Conservation (phyloP, 495 filamentous ascomycete genomes). For the Pyrenopolyporus hunteri region DNA sequence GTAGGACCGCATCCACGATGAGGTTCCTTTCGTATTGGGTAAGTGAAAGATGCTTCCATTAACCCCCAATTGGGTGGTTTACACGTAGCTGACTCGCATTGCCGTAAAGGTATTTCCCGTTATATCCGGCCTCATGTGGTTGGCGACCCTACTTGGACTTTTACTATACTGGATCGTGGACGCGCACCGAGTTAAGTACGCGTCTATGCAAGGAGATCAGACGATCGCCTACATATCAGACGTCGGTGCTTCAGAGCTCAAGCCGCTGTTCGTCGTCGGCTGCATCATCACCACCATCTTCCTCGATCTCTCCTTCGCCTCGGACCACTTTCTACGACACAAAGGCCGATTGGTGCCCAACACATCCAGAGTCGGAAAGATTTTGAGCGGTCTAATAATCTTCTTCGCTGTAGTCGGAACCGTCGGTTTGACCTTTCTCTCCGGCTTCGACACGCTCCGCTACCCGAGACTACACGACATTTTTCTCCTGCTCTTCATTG, state of each 20-base stretch:
- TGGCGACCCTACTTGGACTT: constrained; percentile 63
- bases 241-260: constrained; percentile 69
- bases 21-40: constrained; percentile 67
- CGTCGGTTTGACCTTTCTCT: constrained; percentile 76
- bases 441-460: constrained; percentile 78
- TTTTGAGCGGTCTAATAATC: constrained; percentile 71
- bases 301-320: constrained; percentile 79
- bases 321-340: constrained; percentile 85
- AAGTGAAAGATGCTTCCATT: constrained; percentile 21
- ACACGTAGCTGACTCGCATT: constrained; percentile 10
- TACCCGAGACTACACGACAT: constrained; percentile 72
- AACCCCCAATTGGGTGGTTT: constrained; percentile 3
- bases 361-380: constrained; percentile 68
- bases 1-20: constrained; percentile 57
- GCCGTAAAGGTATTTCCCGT: constrained; percentile 72
- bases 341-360: constrained; percentile 74
- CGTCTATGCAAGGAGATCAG: constrained; percentile 68
- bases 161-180: constrained; percentile 68
- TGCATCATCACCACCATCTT: constrained; percentile 79
- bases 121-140: constrained; percentile 80
- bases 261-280: constrained; percentile 88
- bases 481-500: constrained; percentile 85
- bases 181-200: constrained; percentile 62
- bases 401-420: constrained; percentile 78
- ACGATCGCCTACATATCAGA: constrained; percentile 88